These are phyloP conservation scores for Aspergillus texensis DNA, from an alignment of 2,329 filamentous ascomycete species.

Conservation along the genomic window DNA sequence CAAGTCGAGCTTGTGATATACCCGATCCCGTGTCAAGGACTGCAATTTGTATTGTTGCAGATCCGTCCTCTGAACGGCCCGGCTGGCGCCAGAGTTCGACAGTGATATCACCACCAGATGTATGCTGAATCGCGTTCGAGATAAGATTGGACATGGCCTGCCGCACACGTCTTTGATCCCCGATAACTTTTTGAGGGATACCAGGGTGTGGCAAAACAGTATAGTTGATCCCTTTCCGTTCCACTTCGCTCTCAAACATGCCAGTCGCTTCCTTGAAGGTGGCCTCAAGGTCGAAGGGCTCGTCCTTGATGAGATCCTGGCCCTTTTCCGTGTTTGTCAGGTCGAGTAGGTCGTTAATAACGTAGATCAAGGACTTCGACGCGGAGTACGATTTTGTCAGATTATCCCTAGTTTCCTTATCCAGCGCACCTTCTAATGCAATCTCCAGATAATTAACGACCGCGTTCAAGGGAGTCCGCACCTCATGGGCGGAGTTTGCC, in stretches of 20 bases:
- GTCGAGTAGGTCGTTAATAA: constrained; percentile 89
- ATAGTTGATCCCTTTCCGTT: constrained; percentile 73
- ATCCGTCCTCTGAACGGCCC: constrained; percentile 50
- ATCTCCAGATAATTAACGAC: constrained; percentile 96
- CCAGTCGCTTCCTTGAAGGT: constrained; percentile 79
- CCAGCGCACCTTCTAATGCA: constrained; percentile 77
- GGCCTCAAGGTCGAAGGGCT: constrained; percentile 70
- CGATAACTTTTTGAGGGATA: constrained; percentile 69
- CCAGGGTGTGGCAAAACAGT: constrained; percentile 68
- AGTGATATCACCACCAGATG: constrained; percentile 65
- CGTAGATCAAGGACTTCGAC: constrained; percentile 89
- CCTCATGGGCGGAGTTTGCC: constrained; percentile 88
- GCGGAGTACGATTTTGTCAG: constrained; percentile 83
- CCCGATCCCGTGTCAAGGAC: constrained; percentile 75
- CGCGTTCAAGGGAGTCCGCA: constrained; percentile 85
- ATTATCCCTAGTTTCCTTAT: constrained; percentile 82
- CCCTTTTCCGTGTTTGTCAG: constrained; percentile 87
- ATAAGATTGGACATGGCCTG: constrained; percentile 82
- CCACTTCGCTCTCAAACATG: constrained; percentile 72
- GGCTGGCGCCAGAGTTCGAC: constrained; percentile 66
- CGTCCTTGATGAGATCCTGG: constrained; percentile 75
- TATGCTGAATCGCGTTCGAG: constrained; percentile 83
- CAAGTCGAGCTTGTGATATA: constrained; percentile 60
- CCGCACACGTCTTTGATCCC: constrained; percentile 77
- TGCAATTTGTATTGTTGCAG: constrained; percentile 71